Conservation (phyloP, 2,329 filamentous ascomycete genomes). For the Juglanconis juglandina region DNA sequence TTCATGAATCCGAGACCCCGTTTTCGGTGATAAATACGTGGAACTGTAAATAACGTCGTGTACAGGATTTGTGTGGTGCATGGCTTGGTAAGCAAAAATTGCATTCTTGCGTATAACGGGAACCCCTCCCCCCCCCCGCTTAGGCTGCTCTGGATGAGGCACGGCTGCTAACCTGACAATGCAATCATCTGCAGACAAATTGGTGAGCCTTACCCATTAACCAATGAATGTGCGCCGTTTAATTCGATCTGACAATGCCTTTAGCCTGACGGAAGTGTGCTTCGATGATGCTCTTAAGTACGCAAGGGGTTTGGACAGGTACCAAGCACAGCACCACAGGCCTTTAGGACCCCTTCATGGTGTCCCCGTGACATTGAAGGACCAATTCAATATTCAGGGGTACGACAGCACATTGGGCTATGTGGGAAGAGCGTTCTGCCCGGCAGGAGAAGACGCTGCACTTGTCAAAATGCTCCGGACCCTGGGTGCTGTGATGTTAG, state of each 20-base stretch:
- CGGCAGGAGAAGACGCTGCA: conserved; percentile 44
- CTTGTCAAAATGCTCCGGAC: conserved; percentile 46
- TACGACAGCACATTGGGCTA: conserved; percentile 58
- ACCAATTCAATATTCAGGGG: conserved; percentile 59
- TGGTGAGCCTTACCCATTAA: not conserved
- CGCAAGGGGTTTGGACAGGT: not conserved
- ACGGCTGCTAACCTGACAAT: too few species aligned
- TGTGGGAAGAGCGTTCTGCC: conserved; percentile 45
- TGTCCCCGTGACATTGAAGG: conserved; percentile 38
- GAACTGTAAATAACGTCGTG: too few species aligned
- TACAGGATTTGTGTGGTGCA: too few species aligned
- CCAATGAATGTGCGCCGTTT: too few species aligned
- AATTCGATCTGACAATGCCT: too few species aligned
- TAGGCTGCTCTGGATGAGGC: too few species aligned
- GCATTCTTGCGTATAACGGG: too few species aligned
- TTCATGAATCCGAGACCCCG: too few species aligned
- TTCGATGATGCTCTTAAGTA: conserved; percentile 4
- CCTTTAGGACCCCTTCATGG: conserved; percentile 11
- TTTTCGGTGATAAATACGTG: too few species aligned
- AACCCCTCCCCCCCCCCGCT: too few species aligned
- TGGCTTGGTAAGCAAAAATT: too few species aligned
- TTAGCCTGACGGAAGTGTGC: conserved; percentile 13
- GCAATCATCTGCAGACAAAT: conserved; percentile 5
- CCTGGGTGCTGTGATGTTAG: conserved; percentile 50
- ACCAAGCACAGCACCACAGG: not conserved